These are phyloP conservation scores for Dictyostelium capitatum DNA, from an alignment of 78 protist species.

Conservation along the genomic window DNA sequence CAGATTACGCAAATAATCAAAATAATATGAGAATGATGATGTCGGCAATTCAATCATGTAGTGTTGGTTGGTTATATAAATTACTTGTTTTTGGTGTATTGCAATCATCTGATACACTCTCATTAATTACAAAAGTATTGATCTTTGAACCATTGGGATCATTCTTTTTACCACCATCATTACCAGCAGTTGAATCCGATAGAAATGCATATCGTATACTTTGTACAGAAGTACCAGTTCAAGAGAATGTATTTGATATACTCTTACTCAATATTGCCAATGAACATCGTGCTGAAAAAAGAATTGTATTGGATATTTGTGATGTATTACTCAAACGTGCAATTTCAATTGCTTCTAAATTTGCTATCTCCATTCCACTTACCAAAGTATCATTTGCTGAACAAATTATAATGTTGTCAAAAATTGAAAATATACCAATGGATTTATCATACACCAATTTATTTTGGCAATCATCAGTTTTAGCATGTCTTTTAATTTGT, in stretches of 20 bases:
- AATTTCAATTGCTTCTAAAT: background rate
- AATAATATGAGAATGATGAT: conserved; percentile 4
- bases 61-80: conserved; percentile 19
- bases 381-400: conserved; percentile 9
- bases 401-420: background rate
- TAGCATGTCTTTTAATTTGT: conserved; percentile 39
- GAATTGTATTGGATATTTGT: conserved; percentile 15
- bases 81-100: background rate
- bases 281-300: background rate
- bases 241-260: conserved; percentile 13
- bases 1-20: conserved; percentile 9
- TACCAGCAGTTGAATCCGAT: conserved; percentile 38
- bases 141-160: conserved; percentile 40
- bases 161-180: conserved; percentile 15
- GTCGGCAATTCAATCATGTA: background rate
- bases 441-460: conserved; percentile 6
- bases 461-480: conserved; percentile 56
- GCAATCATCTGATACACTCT: background rate
- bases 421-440: conserved; percentile 11
- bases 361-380: background rate
- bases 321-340: conserved; percentile 27
- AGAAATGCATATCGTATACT: conserved; percentile 59
- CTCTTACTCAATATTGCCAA: conserved; percentile 5
- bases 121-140: conserved; percentile 8
- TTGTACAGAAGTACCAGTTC: conserved; percentile 29